A percentile compares a stretch with the other conserved stretches of the same genome.
Evolutionary conservation across 345 rosid genomes (phyloP).

Genomic region (Hypericum androsaemum): DNA sequence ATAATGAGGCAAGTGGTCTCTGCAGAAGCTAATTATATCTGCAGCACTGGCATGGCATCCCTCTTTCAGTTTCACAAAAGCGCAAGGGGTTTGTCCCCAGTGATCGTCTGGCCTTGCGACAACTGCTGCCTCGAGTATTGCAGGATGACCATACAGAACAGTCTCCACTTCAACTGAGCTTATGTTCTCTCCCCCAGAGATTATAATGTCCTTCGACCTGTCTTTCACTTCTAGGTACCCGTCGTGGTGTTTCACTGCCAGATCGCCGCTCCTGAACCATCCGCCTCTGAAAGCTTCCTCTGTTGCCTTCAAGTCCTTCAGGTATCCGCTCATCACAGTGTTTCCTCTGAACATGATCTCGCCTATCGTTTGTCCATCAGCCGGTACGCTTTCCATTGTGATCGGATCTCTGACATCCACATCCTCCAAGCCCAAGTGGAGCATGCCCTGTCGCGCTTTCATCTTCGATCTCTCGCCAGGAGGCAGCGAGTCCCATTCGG

Average conservation of each 20-base stretch:
- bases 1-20: conserved; percentile 13
- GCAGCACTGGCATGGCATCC: conserved; percentile 20
- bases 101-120: conserved; percentile 63
- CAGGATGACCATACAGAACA: conserved; percentile 47
- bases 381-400: conserved; percentile 43
- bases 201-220: conserved; percentile 58
- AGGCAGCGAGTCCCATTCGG: conserved; percentile 60
- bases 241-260: conserved; percentile 61
- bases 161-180: conserved; percentile 58
- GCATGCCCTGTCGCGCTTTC: conserved; percentile 69
- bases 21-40: conserved; percentile 14
- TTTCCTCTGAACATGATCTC: conserved; percentile 71
- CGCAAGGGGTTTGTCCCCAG: conserved; percentile 89
- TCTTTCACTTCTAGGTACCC: conserved; percentile 72
- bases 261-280: conserved; percentile 75
- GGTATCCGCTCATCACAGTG: conserved; percentile 72
- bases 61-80: conserved; percentile 62
- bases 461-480: conserved; percentile 30
- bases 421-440: conserved; percentile 56
- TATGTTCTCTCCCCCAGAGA: conserved; percentile 80
- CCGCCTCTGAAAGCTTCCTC: conserved; percentile 50
- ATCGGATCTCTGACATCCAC: conserved; percentile 50
- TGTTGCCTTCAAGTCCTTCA: conserved; percentile 49
- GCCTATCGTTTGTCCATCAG: conserved; percentile 51
- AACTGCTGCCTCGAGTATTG: conserved; percentile 67